Evolutionary conservation across 805 yeast genomes (phyloP).

Genomic region (Starmera caribaea): DNA sequence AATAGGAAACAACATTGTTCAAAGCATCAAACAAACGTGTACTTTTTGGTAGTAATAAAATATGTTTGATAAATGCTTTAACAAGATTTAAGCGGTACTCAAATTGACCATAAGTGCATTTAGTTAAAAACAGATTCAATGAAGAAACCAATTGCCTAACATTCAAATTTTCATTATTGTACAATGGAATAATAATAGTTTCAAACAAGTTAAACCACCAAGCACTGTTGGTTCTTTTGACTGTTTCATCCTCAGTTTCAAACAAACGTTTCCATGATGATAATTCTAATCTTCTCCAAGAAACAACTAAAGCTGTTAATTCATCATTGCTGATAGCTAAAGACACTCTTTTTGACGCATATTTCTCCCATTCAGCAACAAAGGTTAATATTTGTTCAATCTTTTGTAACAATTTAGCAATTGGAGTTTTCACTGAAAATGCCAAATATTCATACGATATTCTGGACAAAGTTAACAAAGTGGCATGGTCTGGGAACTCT

Average conservation of each 20-base stretch:
- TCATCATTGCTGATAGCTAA: slow-evolving; percentile 44
- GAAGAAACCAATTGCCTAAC: slow-evolving; percentile 38
- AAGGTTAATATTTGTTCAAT: slow-evolving; percentile 79
- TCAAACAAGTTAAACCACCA: slow-evolving; percentile 95
- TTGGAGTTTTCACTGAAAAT: slow-evolving; percentile 57
- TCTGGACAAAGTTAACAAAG: slow-evolving; percentile 56
- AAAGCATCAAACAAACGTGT: slow-evolving; percentile 30
- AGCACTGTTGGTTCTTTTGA: slow-evolving; percentile 46
- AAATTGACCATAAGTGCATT: slow-evolving; percentile 72
- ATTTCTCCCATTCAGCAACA: slow-evolving; percentile 88
- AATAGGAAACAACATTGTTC: slow-evolving; percentile 50
- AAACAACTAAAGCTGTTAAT: slow-evolving; percentile 60
- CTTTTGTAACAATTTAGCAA: slow-evolving; percentile 70
- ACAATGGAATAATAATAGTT: slow-evolving; percentile 46
- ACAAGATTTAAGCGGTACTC: slow-evolving; percentile 47
- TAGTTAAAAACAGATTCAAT: slow-evolving; percentile 65
- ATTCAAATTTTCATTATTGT: slow-evolving; percentile 27
- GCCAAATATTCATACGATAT: slow-evolving; percentile 57
- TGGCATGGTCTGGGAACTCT: slow-evolving; percentile 95
- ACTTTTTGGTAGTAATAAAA: slow-evolving; percentile 22
- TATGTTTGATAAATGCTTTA: slow-evolving; percentile 54
- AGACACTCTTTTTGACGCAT: slow-evolving; percentile 72
- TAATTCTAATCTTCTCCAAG: slow-evolving; percentile 87
- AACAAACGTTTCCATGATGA: slow-evolving; percentile 78
- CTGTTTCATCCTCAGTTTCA: slow-evolving; percentile 43